A percentile compares a stretch with the other conserved stretches of the same genome.
Conservation (phyloP, 345 rosid genomes). For the Gossypium stocksii region DNA sequence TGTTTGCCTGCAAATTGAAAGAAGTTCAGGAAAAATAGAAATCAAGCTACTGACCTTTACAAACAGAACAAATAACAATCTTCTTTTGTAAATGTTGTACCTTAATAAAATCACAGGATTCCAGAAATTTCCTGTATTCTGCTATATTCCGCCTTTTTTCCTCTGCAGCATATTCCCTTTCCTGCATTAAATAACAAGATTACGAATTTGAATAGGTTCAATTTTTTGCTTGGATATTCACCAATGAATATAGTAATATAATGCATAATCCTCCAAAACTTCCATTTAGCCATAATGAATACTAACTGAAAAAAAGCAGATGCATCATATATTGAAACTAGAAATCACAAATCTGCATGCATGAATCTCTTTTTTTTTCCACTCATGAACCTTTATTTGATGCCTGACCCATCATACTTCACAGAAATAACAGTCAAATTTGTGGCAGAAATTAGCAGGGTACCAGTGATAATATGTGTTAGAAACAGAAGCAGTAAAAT, state of each 20-base stretch:
- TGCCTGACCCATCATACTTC: background rate
- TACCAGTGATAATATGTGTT: background rate
- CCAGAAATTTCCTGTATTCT: constrained; percentile 70
- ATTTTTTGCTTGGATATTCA: background rate
- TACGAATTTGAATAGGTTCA: background rate
- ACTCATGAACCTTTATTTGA: background rate
- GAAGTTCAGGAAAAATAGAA: constrained; percentile 16
- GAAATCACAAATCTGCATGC: background rate
- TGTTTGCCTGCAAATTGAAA: constrained; percentile 53
- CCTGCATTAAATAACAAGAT: constrained; percentile 39
- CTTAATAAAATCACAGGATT: constrained; percentile 92
- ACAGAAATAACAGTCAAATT: background rate
- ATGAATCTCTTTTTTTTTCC: background rate
- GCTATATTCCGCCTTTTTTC: constrained; percentile 57
- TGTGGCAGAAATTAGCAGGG: background rate
- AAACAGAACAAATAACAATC: background rate
- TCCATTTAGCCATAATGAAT: background rate
- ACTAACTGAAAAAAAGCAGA: background rate
- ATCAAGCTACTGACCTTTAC: background rate
- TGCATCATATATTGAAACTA: background rate
- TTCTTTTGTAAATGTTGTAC: constrained; percentile 31
- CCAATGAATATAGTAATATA: background rate
- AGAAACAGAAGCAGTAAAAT: background rate
- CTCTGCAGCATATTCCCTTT: constrained; percentile 83
- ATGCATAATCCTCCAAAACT: background rate